Evolutionary conservation across 768 basidiomycete species (phyloP).

Genomic region (Clitopilus passeckerianus): DNA sequence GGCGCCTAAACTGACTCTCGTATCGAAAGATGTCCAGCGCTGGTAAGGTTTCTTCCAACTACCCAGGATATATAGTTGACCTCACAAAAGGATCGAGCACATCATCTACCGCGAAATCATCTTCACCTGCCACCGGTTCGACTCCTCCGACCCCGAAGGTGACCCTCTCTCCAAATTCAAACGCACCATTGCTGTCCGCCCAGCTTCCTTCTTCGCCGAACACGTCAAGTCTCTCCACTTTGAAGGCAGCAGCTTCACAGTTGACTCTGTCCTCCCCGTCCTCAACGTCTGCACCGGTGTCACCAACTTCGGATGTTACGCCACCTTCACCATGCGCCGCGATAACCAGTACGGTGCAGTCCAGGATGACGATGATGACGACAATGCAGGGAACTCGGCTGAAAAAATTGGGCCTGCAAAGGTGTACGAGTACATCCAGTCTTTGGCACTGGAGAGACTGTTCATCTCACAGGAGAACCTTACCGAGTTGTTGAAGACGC

Average conservation of each 20-base stretch:
- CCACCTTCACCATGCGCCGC: not conserved
- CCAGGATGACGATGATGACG: conserved; percentile 1
- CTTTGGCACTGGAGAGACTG: conserved; percentile 1
- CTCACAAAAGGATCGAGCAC: conserved; percentile 11
- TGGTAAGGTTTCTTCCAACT: conserved; percentile 4
- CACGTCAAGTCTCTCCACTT: conserved; percentile 3
- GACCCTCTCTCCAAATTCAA: not conserved
- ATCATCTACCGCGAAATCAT: conserved; percentile 14
- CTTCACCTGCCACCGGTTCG: conserved; percentile 7
- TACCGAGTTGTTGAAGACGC: not conserved
- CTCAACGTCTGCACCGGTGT: conserved; percentile 4
- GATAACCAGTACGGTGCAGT: not conserved
- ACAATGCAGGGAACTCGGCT: not conserved
- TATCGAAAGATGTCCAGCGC: conserved; percentile 11
- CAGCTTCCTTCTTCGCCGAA: conserved; percentile 3
- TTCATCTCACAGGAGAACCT: not conserved
- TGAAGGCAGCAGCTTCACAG: not conserved
- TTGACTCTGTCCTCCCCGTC: conserved; percentile 1
- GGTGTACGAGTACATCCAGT: conserved; percentile 1
- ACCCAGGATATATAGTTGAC: not conserved
- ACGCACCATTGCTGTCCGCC: not conserved
- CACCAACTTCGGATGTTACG: conserved; percentile 12
- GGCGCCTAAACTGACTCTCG: conserved; percentile 9
- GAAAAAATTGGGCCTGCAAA: not conserved
- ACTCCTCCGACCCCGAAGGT: not conserved